These are phyloP conservation scores for Aegilops speltoides DNA, from an alignment of 176 grass and related monocot species.

Conservation along the genomic window DNA sequence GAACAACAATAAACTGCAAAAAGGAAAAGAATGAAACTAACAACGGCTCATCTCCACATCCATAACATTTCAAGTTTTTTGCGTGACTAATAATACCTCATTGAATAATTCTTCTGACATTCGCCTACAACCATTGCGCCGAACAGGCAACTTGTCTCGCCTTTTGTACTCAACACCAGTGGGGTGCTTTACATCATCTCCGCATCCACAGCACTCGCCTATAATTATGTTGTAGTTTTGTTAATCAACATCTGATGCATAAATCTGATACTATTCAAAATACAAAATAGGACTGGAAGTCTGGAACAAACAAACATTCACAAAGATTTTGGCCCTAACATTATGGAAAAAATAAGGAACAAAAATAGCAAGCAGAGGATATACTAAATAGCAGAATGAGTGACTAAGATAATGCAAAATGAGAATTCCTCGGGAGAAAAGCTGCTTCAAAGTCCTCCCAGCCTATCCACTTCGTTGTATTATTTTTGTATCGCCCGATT, in stretches of 20 bases:
- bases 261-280: background rate
- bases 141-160: background rate
- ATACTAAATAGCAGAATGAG: background rate
- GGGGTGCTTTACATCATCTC: background rate
- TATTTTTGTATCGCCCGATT: too few species aligned
- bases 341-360: background rate
- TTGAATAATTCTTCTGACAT: background rate
- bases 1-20: background rate
- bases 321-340: background rate
- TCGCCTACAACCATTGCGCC: background rate
- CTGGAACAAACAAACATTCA: background rate
- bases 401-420: background rate
- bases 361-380: background rate
- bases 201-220: background rate
- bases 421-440: background rate
- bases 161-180: background rate
- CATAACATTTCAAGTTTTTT: background rate
- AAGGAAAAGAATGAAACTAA: background rate
- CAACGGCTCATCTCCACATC: background rate
- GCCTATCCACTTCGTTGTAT: too few species aligned
- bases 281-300: background rate
- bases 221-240: background rate
- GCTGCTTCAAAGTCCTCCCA: too few species aligned
- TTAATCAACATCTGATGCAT: background rate
- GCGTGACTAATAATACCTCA: background rate